Evolutionary conservation across 768 basidiomycete genomes (phyloP), one percentile per base, ranked within the genome.

Genomic region (Boletus subparvulus): DNA sequence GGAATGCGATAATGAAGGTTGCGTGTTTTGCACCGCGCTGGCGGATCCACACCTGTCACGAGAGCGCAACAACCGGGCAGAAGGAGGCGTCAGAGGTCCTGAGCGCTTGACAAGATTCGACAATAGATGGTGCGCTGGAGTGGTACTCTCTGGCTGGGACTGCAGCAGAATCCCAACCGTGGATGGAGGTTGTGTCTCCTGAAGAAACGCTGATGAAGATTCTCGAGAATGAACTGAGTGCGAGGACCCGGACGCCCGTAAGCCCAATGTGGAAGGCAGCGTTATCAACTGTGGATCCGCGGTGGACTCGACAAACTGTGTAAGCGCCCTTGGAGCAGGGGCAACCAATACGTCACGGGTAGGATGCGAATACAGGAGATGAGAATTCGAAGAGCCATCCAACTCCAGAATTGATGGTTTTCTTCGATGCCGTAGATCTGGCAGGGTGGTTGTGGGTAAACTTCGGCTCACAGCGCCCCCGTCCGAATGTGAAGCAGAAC

Each of bases 251-350:
- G 70, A 69, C 17, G 75, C 59, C 44, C 86, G 82, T 3, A 88
- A 64, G 21, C 90, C 90, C 40, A 90, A 74, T 0, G 90, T 92
- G 8, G 87, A 84, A 7, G 90, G 90, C 2, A 92, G 71, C 12
- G 75, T 63, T 46, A 92, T 83, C 9, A 74, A 61, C n/a, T 77
- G 73, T 14, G 79, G 74, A 61, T 84, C 81, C 28, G 80, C 72
- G 4, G 78, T 75, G 11, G 85, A 82, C 50, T 80, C 85, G 37
- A 88, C 78, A 63, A 85, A 90, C 69, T 89, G 85, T 2, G 90
- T 91, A 37, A 92, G 65, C 3, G 90, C 88, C 39, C 88, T 80
- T 2, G 90, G 88, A 10, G 90, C 79, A 28, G 84, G 87, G 0
- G 88, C 73, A 51, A 91, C 73, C 32, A 90, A 78, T 46, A 79